Evolutionary conservation across 805 yeast genomes (phyloP).

Genomic region (Cyberlindnera euphorbiiphila): DNA sequence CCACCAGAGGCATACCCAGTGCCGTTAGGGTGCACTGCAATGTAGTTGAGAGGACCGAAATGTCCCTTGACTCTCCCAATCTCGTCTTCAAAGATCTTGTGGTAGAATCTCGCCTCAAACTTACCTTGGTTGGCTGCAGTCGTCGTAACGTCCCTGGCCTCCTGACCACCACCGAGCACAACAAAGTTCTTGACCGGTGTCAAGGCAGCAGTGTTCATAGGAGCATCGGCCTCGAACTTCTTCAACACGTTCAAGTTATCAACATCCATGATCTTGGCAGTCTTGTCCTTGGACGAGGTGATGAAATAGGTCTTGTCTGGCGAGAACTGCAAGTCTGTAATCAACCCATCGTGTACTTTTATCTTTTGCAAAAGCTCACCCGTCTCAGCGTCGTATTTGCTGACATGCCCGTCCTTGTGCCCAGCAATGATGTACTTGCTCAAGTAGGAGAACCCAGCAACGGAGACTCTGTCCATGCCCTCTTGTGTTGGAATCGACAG

Average conservation of each 20-base stretch:
- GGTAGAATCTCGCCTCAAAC: slow-evolving; percentile 94
- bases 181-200: slow-evolving; percentile 91
- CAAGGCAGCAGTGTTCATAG: slow-evolving; percentile 91
- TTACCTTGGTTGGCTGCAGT: slow-evolving; percentile 91
- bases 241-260: slow-evolving; percentile 70
- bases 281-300: slow-evolving; percentile 89
- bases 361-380: slow-evolving; percentile 63
- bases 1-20: slow-evolving; percentile 94
- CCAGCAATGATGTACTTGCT: slow-evolving; percentile 77
- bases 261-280: slow-evolving; percentile 73
- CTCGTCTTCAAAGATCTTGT: slow-evolving; percentile 92
- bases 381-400: slow-evolving; percentile 72
- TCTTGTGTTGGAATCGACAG: slow-evolving; percentile 58
- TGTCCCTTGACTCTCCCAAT: slow-evolving; percentile 97
- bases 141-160: slow-evolving; percentile 97
- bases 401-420: slow-evolving; percentile 80
- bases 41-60: slow-evolving; percentile 95
- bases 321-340: slow-evolving; percentile 89
- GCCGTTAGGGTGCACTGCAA: slow-evolving; percentile 94
- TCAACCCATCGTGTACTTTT: slow-evolving; percentile 67
- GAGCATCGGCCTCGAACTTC: slow-evolving; percentile 81
- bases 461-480: slow-evolving; percentile 60
- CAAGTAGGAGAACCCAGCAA: slow-evolving; percentile 84
- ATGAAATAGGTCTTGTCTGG: slow-evolving; percentile 85
- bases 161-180: slow-evolving; percentile 98